These are phyloP conservation scores for Lepidium sativum DNA, from an alignment of 345 rosid genomes.

Conservation along the genomic window DNA sequence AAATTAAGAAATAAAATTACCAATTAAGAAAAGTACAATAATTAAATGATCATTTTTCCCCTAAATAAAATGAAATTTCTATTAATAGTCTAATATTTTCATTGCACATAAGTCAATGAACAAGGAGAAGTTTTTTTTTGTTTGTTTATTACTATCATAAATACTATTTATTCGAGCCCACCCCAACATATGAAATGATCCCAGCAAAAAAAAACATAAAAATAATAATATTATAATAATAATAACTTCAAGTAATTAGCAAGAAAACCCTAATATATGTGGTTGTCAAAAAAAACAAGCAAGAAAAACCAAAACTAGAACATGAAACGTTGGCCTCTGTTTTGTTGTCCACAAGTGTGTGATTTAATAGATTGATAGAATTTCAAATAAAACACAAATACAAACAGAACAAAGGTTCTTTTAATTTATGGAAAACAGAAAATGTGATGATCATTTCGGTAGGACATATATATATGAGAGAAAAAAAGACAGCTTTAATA, in stretches of 20 bases:
- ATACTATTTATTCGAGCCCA: not conserved
- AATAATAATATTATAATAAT: too few species aligned
- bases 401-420: not conserved
- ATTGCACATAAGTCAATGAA: not conserved
- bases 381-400: conserved; percentile 6
- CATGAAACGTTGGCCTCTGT: not conserved
- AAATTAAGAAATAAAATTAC: too few species aligned
- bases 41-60: too few species aligned
- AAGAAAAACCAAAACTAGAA: not conserved
- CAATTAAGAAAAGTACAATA: too few species aligned
- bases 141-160: too few species aligned
- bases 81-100: not conserved
- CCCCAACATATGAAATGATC: conserved; percentile 12
- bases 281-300: too few species aligned
- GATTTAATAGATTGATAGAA: not conserved
- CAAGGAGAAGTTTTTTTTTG: not conserved
- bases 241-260: not conserved
- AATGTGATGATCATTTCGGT: not conserved
- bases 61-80: too few species aligned
- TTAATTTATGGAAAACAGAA: not conserved
- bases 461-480: not conserved
- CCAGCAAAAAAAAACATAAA: conserved; percentile 1
- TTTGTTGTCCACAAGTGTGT: not conserved
- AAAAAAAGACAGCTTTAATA: not conserved
- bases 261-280: not conserved